Conservation (phyloP, 352 stramenopile genomes). For the Pythium pyrilobum region DNA sequence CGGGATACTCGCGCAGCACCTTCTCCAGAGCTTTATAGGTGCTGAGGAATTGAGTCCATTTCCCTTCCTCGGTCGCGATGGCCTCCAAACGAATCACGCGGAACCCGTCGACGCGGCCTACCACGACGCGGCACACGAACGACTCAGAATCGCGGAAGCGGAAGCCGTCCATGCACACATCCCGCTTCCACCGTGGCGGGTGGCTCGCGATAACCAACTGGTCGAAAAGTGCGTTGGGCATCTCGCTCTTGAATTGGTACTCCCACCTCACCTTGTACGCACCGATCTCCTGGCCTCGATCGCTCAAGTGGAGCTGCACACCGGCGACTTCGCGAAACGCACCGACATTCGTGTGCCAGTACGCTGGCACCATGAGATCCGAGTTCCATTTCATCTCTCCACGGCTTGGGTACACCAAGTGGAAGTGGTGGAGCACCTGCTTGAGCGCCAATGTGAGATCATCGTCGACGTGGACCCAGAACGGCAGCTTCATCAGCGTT, state of each 20-base stretch:
- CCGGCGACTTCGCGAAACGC: neutral
- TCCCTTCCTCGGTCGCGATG: neutral
- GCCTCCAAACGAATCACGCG: neutral
- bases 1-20: neutral
- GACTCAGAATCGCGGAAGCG: too few relatives aligned
- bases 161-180: too few relatives aligned
- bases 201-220: slow-evolving; percentile 10
- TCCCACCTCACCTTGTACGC: slow-evolving; percentile 11
- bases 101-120: neutral
- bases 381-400: slow-evolving; percentile 5
- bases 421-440: slow-evolving; percentile 5
- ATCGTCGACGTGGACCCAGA: neutral
- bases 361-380: slow-evolving; percentile 1
- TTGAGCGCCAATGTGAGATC: slow-evolving; percentile 12
- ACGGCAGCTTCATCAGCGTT: neutral
- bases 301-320: neutral
- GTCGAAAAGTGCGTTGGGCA: slow-evolving; percentile 18
- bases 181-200: neutral
- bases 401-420: slow-evolving; percentile 1
- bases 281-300: neutral
- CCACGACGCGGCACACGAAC: neutral
- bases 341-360: neutral
- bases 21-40: too few relatives aligned
- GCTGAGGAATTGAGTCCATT: neutral
- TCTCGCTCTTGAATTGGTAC: slow-evolving; percentile 11